Percentiles rank a stretch among this genome's conserved stretches.
Conservation (phyloP, 139 green algal genomes). For the Trebouxia sp. region DNA sequence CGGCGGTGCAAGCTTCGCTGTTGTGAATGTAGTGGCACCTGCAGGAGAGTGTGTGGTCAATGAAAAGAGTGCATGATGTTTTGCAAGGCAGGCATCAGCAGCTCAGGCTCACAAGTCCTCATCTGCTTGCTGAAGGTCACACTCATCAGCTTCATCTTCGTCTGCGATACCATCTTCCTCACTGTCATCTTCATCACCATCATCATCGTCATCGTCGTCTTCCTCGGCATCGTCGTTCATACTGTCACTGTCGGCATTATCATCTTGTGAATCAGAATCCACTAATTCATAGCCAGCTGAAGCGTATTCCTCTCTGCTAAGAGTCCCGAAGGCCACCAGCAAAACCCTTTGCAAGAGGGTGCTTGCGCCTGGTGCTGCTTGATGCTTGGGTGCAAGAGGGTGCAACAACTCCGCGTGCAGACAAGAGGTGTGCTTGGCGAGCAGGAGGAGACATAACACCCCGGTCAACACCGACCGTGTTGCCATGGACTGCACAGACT, state of each 20-base stretch:
- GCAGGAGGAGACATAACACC: too few species aligned
- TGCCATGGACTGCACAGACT: too few species aligned
- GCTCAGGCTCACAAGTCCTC: not conserved
- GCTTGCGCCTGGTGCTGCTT: too few species aligned
- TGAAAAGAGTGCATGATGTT: not conserved
- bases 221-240: too few species aligned
- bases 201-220: not conserved
- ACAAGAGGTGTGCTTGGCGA: too few species aligned
- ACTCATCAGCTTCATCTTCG: not conserved
- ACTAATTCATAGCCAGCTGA: not conserved
- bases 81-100: not conserved
- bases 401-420: too few species aligned
- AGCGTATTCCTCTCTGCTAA: too few species aligned
- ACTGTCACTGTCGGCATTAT: not conserved
- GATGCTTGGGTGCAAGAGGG: too few species aligned
- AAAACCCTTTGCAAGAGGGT: too few species aligned
- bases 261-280: not conserved
- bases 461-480: too few species aligned
- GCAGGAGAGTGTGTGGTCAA: not conserved
- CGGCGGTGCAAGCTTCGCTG: slow-evolving; percentile 36
- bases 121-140: not conserved
- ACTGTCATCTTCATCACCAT: not conserved
- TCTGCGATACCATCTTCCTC: not conserved
- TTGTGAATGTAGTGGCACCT: slow-evolving; percentile 44
- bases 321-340: too few species aligned